These are phyloP conservation scores for Trichoderma lentiforme DNA, from an alignment of 2,329 filamentous ascomycete genomes.

Conservation along the genomic window DNA sequence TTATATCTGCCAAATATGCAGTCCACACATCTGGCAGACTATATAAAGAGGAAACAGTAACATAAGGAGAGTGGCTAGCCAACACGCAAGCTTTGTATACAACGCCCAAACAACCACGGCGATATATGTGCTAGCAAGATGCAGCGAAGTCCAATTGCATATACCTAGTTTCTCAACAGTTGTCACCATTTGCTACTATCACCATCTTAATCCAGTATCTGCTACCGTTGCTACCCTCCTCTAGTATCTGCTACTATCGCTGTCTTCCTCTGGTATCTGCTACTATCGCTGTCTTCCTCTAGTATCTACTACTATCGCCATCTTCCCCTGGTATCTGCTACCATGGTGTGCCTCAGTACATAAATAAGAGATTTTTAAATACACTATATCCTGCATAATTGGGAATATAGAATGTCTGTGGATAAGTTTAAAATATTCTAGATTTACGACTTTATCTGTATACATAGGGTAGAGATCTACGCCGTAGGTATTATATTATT, in stretches of 20 bases:
- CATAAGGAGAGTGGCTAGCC: neutral
- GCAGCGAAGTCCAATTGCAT: neutral
- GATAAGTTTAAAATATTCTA: no score
- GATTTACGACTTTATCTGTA: no score
- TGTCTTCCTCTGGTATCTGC: neutral
- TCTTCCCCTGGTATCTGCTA: neutral
- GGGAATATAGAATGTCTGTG: no score
- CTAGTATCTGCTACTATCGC: neutral
- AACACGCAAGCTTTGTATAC: neutral
- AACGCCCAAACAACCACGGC: rapidly evolving
- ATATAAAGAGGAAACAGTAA: neutral
- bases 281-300: neutral
- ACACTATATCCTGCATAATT: no score
- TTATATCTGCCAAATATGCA: neutral
- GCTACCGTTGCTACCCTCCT: neutral
- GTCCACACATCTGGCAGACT: neutral
- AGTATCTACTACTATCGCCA: neutral
- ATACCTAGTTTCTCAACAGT: neutral
- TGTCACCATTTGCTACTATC: neutral
- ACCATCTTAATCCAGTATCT: rapidly evolving
- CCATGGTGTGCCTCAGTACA: no score
- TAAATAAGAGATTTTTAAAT: no score
- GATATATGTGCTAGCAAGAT: neutral
- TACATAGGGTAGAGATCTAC: no score
- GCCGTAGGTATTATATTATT: no score